Percentiles rank a stretch among this genome's conserved stretches.
Conservation (phyloP, 1,139 yeast genomes). For the Magnusiomyces clavatus region DNA sequence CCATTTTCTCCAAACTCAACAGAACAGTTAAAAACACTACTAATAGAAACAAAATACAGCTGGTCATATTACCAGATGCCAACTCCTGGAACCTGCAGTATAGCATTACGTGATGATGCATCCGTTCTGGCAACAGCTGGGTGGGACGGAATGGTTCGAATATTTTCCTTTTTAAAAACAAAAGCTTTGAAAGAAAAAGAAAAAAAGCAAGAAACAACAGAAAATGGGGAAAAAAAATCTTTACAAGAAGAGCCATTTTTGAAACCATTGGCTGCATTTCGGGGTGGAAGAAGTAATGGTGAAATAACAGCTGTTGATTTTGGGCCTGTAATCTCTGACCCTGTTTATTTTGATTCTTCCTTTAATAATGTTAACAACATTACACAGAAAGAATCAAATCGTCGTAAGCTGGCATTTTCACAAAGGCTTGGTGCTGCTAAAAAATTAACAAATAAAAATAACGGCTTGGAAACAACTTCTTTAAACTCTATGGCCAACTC, state of each 20-base stretch:
- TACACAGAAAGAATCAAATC: no score
- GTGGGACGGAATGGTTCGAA: slow-evolving; percentile 36
- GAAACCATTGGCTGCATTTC: slow-evolving; percentile 27
- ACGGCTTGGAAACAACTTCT: no score
- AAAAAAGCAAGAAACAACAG: background rate
- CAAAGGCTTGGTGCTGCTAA: no score
- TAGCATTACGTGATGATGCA: slow-evolving; percentile 27
- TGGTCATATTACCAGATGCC: background rate
- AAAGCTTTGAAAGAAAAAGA: background rate
- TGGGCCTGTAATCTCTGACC: slow-evolving; percentile 13
- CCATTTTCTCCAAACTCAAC: background rate
- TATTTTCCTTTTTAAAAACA: slow-evolving; percentile 20
- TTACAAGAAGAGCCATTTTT: slow-evolving; percentile 8
- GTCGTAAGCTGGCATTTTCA: no score
- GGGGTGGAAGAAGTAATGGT: slow-evolving; percentile 27
- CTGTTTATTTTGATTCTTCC: no score
- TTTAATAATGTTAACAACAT: background rate
- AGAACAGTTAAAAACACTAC: no score
- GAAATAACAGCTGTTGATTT: slow-evolving; percentile 23
- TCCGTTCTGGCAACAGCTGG: slow-evolving; percentile 31
- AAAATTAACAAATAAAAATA: no score
- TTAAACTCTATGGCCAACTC: background rate
- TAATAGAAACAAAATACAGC: slow-evolving; percentile 3
- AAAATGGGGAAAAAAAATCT: no score
- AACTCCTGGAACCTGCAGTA: slow-evolving; percentile 9